Evolutionary conservation across 345 rosid genomes (phyloP).

Genomic region (Combretum micranthum): DNA sequence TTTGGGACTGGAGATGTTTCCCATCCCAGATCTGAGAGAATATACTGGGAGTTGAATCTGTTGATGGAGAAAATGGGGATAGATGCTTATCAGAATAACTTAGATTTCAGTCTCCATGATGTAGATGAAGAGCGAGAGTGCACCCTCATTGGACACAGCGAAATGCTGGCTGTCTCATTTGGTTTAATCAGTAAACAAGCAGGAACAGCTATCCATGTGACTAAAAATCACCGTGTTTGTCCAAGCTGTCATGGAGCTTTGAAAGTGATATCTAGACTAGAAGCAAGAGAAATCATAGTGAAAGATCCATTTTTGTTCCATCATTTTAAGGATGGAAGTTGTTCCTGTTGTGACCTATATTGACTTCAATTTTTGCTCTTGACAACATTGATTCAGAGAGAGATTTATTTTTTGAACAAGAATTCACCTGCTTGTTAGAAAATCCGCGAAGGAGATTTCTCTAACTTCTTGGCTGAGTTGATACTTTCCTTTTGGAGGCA

Average conservation of each 20-base stretch:
- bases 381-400: no score
- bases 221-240: constrained; percentile 35
- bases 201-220: constrained; percentile 22
- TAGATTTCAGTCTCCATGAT: constrained; percentile 29
- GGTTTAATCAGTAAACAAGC: constrained; percentile 40
- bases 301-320: constrained; percentile 37
- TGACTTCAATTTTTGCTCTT: constrained; percentile 1
- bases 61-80: constrained; percentile 28
- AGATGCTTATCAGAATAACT: constrained; percentile 3
- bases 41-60: constrained; percentile 30
- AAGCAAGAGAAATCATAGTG: constrained; percentile 30
- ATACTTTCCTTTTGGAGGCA: no score
- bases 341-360: constrained; percentile 35
- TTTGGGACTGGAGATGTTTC: constrained; percentile 49
- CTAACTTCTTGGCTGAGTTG: no score
- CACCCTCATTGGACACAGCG: constrained; percentile 36
- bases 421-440: no score
- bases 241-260: constrained; percentile 31
- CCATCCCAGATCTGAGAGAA: constrained; percentile 42
- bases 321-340: constrained; percentile 34
- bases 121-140: constrained; percentile 46
- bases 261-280: constrained; percentile 28
- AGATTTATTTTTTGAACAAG: no score
- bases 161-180: constrained; percentile 44
- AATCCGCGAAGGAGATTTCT: no score